A percentile compares a stretch with the other conserved stretches of the same genome.
Evolutionary conservation across 768 basidiomycete species (phyloP).

Genomic region (Lactifluus piperatus): DNA sequence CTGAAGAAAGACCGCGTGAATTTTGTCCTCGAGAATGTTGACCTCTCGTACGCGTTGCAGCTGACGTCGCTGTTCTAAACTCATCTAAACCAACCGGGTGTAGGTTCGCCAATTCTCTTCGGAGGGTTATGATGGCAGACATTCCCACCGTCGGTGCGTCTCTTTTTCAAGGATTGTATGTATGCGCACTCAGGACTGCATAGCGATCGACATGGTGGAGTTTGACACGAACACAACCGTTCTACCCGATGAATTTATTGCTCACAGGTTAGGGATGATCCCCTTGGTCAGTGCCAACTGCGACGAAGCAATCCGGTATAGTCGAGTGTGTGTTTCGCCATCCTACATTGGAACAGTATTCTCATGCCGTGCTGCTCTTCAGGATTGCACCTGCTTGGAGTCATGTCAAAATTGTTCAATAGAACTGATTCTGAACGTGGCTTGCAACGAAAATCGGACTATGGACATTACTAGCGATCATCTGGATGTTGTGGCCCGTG

Average conservation of each 20-base stretch:
- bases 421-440: constrained; percentile 65
- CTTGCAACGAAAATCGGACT: constrained; percentile 58
- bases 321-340: constrained; percentile 41
- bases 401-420: constrained; percentile 86
- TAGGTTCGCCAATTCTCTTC: constrained; percentile 90
- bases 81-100: constrained; percentile 7
- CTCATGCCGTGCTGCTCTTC: neutral
- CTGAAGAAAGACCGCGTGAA: constrained; percentile 79
- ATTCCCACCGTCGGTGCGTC: constrained; percentile 88
- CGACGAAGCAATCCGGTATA: constrained; percentile 79
- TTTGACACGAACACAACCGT: constrained; percentile 88
- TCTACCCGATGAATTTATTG: constrained; percentile 94
- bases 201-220: constrained; percentile 96
- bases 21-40: constrained; percentile 93
- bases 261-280: constrained; percentile 91
- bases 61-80: constrained; percentile 10
- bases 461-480: constrained; percentile 85
- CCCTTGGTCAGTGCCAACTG: constrained; percentile 84
- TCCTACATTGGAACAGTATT: neutral
- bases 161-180: neutral
- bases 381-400: constrained; percentile 90
- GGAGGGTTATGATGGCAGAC: constrained; percentile 93
- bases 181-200: neutral
- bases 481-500: constrained; percentile 49
- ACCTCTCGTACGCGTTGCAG: constrained; percentile 65